phyloP scores from a whole-genome alignment of 1,284 basidiomycete species.

The Agroathelia rolfsii region DNA sequence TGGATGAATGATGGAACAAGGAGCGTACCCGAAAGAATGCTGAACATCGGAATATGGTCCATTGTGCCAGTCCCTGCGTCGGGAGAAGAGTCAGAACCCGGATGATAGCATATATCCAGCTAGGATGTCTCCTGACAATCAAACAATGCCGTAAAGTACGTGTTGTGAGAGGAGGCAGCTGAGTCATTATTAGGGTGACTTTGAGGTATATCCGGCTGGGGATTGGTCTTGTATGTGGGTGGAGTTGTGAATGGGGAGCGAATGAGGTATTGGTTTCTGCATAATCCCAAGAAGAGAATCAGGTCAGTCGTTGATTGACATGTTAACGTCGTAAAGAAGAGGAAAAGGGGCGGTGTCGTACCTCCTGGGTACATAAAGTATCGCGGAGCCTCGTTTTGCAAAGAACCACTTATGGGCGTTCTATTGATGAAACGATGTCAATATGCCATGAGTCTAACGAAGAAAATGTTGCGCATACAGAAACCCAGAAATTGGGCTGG shows the following conservation, averaged over 20 bases:
- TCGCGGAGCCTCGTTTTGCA: constrained; percentile 42
- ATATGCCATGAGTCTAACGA: not conserved
- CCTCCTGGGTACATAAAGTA: constrained; percentile 47
- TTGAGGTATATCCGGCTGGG: constrained; percentile 21
- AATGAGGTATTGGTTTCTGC: constrained; percentile 47
- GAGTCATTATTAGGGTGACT: not conserved
- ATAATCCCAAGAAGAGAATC: constrained; percentile 4
- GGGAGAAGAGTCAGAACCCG: constrained; percentile 13
- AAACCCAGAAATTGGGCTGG: constrained; percentile 46
- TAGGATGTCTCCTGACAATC: too few relatives aligned
- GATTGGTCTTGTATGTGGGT: constrained; percentile 24
- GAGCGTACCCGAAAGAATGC: constrained; percentile 24
- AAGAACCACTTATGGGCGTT: constrained; percentile 53
- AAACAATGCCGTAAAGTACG: too few relatives aligned
- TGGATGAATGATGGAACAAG: constrained; percentile 4
- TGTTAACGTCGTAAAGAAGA: too few relatives aligned
- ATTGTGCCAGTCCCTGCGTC: constrained; percentile 30
- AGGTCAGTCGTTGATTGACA: not conserved
- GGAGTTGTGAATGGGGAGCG: constrained; percentile 45
- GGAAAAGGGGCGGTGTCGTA: constrained; percentile 14
- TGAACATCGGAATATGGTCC: constrained; percentile 27
- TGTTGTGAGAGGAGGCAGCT: too few relatives aligned
- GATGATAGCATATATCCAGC: constrained; percentile 2
- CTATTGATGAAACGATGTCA: constrained; percentile 10
- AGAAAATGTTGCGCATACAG: constrained; percentile 21